Evolutionary conservation across 2,329 filamentous ascomycete genomes (phyloP), one percentile per base, ranked within the genome.

Genomic region (Exutisphaerella laricina): DNA sequence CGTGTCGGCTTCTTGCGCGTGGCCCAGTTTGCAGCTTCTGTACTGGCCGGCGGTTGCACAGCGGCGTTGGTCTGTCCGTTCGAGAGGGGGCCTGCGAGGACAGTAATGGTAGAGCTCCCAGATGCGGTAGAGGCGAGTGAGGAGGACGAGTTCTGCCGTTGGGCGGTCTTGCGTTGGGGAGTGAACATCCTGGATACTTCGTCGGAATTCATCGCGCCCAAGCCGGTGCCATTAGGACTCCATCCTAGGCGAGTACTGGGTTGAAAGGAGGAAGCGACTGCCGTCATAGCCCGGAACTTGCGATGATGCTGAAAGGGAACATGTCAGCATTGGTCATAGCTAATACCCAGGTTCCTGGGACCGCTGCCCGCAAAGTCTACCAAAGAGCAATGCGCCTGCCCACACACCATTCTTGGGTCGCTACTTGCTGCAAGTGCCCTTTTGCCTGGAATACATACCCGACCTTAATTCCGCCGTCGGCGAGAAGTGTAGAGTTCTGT

Each of bases 111-210:
- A 2, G 82, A 80, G 35, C 82, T 85, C 2, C 82, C 79, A 29
- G 71, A 78, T 37, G 80, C 79, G 43, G 68, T 69, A 16, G 79
- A 81, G 43, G 72, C 70, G 51, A 94, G 74, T 33, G 89, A 95
- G 3, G 88, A 94, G 45, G 88, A 92, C 25, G 90, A 97, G 72
- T 88, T 94, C 60, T 84, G 84, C 64, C 90, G 82, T 65, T 90
- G 86, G 49, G 88, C 75, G 62, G 77, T 82, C 71, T 95, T 96
- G 58, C 88, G 86, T 61, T 87, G 85, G 28, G 56, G 51, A 77
- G 86, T 83, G 49, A 61, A 60, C 78, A 94, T 89, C 66, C 84
- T 83, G 70, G 84, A 80, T 54, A 84, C 80, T 68, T 94, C 87
- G 71, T 94, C 88, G 64, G 82, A 71, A 69, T 84, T 86, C 80